phyloP scores from a whole-genome alignment of 495 filamentous ascomycete genomes.

The Penicillium atrosanguineum region DNA sequence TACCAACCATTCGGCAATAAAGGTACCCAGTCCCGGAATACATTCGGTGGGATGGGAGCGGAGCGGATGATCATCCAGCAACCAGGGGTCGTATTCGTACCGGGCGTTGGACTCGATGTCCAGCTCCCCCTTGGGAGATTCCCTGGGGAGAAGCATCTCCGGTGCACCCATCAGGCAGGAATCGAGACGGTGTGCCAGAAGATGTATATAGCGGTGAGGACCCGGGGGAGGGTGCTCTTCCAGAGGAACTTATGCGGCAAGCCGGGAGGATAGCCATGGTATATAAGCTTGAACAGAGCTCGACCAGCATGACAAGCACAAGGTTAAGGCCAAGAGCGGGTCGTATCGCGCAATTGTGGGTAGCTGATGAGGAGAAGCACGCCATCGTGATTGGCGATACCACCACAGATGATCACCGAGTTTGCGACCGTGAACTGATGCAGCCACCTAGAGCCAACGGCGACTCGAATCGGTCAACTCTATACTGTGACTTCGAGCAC shows the following conservation, averaged over 20 bases:
- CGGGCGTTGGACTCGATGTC: constrained; percentile 11
- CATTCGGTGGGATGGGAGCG: constrained; percentile 39
- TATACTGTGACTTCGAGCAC: not conserved
- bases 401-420: constrained; percentile 14
- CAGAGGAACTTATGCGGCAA: not conserved
- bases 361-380: constrained; percentile 18
- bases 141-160: constrained; percentile 1
- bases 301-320: not conserved
- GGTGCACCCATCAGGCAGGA: not conserved
- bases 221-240: not conserved
- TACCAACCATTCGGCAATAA: constrained; percentile 14
- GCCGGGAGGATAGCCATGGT: constrained; percentile 2
- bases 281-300: not conserved
- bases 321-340: constrained; percentile 8
- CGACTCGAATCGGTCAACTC: not conserved
- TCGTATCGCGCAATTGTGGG: constrained; percentile 22
- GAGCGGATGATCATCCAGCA: constrained; percentile 41
- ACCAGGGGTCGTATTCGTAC: constrained; percentile 34
- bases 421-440: not conserved
- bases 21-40: constrained; percentile 24
- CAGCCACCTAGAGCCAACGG: not conserved
- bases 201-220: not conserved
- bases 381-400: constrained; percentile 21
- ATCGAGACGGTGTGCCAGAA: not conserved
- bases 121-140: constrained; percentile 3